Percentiles rank a stretch among this genome's conserved stretches.
Conservation (phyloP, 140 eudicot species). For the Anethum foeniculum region DNA sequence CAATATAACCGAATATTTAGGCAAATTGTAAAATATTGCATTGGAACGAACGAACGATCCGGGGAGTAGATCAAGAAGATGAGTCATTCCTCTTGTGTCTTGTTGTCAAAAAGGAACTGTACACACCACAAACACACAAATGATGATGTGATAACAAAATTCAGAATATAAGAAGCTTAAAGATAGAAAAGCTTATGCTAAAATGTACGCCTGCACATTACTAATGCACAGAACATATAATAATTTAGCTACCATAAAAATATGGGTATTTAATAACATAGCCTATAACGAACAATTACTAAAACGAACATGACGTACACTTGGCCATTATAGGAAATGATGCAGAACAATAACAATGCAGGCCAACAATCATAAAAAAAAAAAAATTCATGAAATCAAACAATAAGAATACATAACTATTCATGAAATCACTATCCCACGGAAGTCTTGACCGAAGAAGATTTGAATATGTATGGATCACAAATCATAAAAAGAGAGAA, state of each 20-base stretch:
- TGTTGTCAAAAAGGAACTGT: slow-evolving; percentile 4
- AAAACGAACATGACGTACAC: not conserved
- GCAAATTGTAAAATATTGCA: not conserved
- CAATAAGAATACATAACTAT: too few relatives aligned
- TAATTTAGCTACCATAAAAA: not conserved
- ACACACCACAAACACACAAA: not conserved
- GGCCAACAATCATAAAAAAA: not conserved
- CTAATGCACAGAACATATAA: not conserved
- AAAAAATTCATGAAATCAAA: too few relatives aligned
- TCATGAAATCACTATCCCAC: not conserved
- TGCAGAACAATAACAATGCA: not conserved
- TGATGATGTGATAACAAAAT: not conserved
- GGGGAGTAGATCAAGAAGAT: slow-evolving; percentile 15
- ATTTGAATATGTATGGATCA: not conserved
- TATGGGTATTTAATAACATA: not conserved
- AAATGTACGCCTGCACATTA: not conserved
- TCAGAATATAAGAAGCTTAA: not conserved
- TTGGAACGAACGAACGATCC: not conserved
- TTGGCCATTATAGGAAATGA: not conserved
- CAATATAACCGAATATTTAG: slow-evolving; percentile 17
- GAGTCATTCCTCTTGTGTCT: slow-evolving; percentile 19
- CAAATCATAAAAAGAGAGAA: too few relatives aligned
- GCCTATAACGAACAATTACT: not conserved
- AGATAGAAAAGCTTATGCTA: not conserved
- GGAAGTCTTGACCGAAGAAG: too few relatives aligned